A percentile compares a stretch with the other conserved stretches of the same genome.
phyloP scores from a whole-genome alignment of 352 stramenopile species.

The Globisporangium carolinianum region DNA sequence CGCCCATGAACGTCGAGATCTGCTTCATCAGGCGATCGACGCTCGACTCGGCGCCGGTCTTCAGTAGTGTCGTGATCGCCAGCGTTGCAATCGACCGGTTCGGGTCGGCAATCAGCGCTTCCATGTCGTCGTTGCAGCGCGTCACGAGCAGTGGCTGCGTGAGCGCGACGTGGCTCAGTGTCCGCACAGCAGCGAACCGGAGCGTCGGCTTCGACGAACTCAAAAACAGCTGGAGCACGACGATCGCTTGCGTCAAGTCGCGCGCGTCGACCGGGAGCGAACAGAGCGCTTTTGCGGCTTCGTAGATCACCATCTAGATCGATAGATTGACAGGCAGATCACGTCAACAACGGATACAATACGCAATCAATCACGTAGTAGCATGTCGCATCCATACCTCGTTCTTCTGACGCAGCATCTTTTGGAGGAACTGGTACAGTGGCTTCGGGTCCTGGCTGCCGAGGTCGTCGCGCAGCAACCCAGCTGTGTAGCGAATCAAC shows the following conservation, averaged over 20 bases:
- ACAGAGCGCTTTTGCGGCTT: constrained; percentile 96
- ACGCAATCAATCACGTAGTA: neutral
- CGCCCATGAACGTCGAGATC: constrained; percentile 97
- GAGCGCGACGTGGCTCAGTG: constrained; percentile 89
- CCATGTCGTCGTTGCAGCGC: constrained; percentile 98
- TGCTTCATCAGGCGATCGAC: constrained; percentile 97
- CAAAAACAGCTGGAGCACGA: constrained; percentile 94
- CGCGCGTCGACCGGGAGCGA: constrained; percentile 93
- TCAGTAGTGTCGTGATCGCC: constrained; percentile 98
- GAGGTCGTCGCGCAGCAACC: constrained; percentile 86
- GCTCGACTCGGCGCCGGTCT: constrained; percentile 95
- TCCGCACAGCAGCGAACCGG: constrained; percentile 96
- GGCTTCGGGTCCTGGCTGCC: constrained; percentile 69
- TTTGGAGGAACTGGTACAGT: constrained; percentile 91
- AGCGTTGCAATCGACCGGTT: constrained; percentile 98
- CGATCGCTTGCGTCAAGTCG: constrained; percentile 95
- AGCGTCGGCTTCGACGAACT: constrained; percentile 93
- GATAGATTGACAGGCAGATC: constrained; percentile 35
- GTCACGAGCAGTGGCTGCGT: constrained; percentile 93
- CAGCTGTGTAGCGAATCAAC: constrained; percentile 96
- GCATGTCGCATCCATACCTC: constrained; percentile 35
- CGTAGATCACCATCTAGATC: constrained; percentile 99
- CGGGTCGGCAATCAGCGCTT: constrained; percentile 94
- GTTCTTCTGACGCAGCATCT: constrained; percentile 95
- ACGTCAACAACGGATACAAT: neutral